Conservation (phyloP, 176 grass and related monocot species). For the Tuctoria greenei region DNA sequence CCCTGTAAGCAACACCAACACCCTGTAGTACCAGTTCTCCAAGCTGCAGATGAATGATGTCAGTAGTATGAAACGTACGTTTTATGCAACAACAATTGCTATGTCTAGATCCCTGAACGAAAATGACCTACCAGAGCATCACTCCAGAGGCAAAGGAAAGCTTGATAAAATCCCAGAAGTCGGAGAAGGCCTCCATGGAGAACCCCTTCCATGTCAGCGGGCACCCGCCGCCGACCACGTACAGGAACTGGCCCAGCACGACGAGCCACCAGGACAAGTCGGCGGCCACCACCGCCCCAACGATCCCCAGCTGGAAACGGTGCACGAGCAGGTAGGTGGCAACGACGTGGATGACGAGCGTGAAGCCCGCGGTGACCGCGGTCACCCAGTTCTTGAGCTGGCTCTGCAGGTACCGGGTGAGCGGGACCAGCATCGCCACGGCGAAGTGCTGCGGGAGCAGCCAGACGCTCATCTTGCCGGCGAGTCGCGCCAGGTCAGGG, state of each 20-base stretch:
- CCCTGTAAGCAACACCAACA: constrained; percentile 65
- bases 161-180: constrained; percentile 60
- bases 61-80: not conserved
- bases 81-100: not conserved
- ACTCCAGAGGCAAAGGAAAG: constrained; percentile 54
- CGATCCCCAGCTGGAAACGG: not conserved
- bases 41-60: constrained; percentile 40
- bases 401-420: constrained; percentile 57
- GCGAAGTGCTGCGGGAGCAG: constrained; percentile 55
- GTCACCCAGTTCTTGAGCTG: constrained; percentile 67
- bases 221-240: constrained; percentile 45
- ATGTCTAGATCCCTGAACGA: not conserved
- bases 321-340: constrained; percentile 48
- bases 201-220: constrained; percentile 55
- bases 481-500: constrained; percentile 26
- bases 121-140: constrained; percentile 53
- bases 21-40: constrained; percentile 76
- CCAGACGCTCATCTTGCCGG: constrained; percentile 49
- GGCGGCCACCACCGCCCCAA: constrained; percentile 28
- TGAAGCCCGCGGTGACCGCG: constrained; percentile 11
- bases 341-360: constrained; percentile 40
- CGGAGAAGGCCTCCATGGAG: constrained; percentile 51
- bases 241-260: constrained; percentile 40
- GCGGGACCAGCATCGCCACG: constrained; percentile 57
- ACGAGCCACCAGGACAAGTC: constrained; percentile 55